Conservation (phyloP, 345 rosid species). For the Jatropha curcas region DNA sequence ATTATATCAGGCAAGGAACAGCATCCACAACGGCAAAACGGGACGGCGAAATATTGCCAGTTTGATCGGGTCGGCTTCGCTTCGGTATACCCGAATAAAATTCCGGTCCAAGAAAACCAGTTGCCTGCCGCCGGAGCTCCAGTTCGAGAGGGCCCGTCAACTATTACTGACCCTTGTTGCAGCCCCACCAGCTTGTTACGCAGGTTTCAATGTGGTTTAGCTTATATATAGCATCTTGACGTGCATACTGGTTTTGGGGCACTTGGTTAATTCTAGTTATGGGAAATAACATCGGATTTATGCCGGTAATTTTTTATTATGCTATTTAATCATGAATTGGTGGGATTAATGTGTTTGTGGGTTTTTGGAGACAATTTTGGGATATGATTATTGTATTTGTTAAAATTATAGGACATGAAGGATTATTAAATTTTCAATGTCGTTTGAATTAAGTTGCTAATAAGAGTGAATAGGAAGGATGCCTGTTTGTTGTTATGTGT, state of each 20-base stretch:
- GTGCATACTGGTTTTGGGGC: neutral
- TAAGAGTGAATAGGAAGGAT: neutral
- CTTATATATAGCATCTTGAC: neutral
- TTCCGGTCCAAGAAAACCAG: constrained; percentile 59
- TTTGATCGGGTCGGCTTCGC: constrained; percentile 86
- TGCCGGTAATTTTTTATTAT: neutral
- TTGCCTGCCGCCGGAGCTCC: constrained; percentile 89
- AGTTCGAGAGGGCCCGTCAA: constrained; percentile 81
- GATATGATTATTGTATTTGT: neutral
- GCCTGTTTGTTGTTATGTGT: neutral
- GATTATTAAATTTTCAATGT: neutral
- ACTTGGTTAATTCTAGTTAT: neutral
- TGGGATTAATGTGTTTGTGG: neutral
- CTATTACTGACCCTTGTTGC: constrained; percentile 85
- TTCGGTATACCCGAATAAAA: constrained; percentile 61
- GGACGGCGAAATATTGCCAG: constrained; percentile 44
- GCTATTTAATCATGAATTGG: neutral
- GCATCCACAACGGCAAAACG: constrained; percentile 55
- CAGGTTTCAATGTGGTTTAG: constrained; percentile 46
- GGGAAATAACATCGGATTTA: neutral
- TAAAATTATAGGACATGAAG: neutral
- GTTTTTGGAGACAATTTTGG: too few species aligned
- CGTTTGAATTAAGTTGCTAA: neutral
- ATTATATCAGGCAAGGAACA: constrained; percentile 65
- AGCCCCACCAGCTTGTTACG: constrained; percentile 86